These are phyloP conservation scores for Cetradonia linearis DNA, from an alignment of 495 filamentous ascomycete genomes.

Conservation along the genomic window DNA sequence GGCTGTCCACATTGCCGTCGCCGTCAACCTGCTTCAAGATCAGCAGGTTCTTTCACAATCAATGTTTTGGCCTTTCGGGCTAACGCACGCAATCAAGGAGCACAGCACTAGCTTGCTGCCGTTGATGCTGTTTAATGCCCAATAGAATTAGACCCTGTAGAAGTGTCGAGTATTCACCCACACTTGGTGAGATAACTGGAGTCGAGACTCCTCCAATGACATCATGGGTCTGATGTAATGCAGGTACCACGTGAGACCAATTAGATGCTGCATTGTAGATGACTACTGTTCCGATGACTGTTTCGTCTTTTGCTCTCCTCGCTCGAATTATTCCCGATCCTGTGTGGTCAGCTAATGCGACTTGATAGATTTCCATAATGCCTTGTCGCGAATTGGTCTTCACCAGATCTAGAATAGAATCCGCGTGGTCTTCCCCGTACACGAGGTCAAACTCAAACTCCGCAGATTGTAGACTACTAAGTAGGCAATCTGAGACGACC, in stretches of 20 bases:
- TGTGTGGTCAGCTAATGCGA: constrained; percentile 61
- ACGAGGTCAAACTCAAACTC: constrained; percentile 67
- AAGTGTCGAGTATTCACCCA: constrained; percentile 57
- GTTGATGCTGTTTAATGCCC: constrained; percentile 73
- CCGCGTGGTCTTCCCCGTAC: constrained; percentile 67
- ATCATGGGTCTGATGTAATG: constrained; percentile 43
- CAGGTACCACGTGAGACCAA: constrained; percentile 60
- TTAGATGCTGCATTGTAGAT: constrained; percentile 60
- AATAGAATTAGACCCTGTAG: constrained; percentile 74
- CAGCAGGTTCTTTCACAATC: constrained; percentile 20
- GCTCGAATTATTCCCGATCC: constrained; percentile 76
- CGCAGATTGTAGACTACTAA: constrained; percentile 57
- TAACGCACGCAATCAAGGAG: constrained; percentile 65
- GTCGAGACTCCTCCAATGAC: constrained; percentile 66
- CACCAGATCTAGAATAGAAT: constrained; percentile 64
- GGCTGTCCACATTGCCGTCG: constrained; percentile 59
- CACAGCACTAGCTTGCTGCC: constrained; percentile 57
- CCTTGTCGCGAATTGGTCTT: constrained; percentile 66
- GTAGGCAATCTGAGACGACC: constrained; percentile 63
- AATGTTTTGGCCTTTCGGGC: not conserved
- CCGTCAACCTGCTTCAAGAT: constrained; percentile 48
- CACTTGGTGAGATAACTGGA: constrained; percentile 60
- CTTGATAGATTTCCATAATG: constrained; percentile 70
- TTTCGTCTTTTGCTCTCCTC: constrained; percentile 55
- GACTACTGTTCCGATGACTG: constrained; percentile 70